Conservation (phyloP, 768 basidiomycete species). For the Kwoniella dendrophila region DNA sequence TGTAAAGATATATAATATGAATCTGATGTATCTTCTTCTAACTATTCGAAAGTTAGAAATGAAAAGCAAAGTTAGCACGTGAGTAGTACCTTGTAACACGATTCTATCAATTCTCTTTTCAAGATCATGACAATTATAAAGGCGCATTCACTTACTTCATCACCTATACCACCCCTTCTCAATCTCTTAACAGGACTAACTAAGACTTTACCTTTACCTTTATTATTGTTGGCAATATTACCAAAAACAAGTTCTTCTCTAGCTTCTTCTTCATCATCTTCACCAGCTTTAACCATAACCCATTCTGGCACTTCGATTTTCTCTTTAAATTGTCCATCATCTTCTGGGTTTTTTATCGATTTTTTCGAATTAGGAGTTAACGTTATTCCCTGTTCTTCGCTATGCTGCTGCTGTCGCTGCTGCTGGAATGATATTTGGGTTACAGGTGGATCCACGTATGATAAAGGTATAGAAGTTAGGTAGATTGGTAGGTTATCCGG, state of each 20-base stretch:
- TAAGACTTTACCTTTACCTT: neutral
- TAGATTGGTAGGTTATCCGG: conserved; percentile 68
- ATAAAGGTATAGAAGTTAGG: conserved; percentile 70
- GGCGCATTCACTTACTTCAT: conserved; percentile 65
- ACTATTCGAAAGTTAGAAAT: conserved; percentile 59
- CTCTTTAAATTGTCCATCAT: conserved; percentile 68
- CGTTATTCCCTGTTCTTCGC: conserved; percentile 57
- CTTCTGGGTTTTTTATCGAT: conserved; percentile 59
- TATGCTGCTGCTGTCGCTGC: neutral
- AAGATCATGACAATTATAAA: no score
- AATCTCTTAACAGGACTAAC: conserved; percentile 62
- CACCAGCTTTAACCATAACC: conserved; percentile 30
- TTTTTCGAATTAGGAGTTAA: conserved; percentile 61
- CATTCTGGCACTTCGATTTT: conserved; percentile 71
- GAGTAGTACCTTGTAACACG: no score
- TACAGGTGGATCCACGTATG: conserved; percentile 56
- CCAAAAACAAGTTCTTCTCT: conserved; percentile 21
- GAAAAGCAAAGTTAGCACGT: no score
- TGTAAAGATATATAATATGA: conserved; percentile 78
- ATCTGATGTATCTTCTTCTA: conserved; percentile 72
- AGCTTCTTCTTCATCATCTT: conserved; percentile 38
- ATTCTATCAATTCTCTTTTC: no score
- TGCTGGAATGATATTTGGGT: neutral
- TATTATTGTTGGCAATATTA: no score
- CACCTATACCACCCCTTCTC: conserved; percentile 60